phyloP scores from a whole-genome alignment of 2,329 filamentous ascomycete genomes.

The Xylariaceae sp. region DNA sequence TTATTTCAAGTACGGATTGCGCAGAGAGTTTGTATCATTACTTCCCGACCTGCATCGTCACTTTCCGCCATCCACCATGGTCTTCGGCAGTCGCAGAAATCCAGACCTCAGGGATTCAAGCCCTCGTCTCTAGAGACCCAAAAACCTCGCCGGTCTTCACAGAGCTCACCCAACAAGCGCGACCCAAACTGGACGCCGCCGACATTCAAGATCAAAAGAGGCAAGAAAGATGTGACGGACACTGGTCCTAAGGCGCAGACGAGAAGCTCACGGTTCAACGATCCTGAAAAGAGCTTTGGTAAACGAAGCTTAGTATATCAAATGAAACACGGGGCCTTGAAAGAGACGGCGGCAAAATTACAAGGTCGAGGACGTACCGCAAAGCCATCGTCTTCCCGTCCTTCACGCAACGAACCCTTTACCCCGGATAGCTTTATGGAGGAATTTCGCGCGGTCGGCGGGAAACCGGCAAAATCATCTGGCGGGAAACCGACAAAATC shows the following conservation, averaged over 20 bases:
- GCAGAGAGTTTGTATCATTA: slow-evolving; percentile 13
- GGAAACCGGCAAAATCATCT: neutral
- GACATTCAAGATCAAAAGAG: slow-evolving; percentile 40
- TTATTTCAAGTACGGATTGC: slow-evolving; percentile 16
- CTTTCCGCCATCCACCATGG: slow-evolving; percentile 68
- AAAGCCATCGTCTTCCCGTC: neutral
- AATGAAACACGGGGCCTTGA: slow-evolving; percentile 44
- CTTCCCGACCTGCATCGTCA: slow-evolving; percentile 44
- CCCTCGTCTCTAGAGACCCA: slow-evolving; percentile 23
- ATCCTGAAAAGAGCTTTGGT: slow-evolving; percentile 47
- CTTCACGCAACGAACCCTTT: neutral
- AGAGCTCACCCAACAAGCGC: slow-evolving; percentile 16
- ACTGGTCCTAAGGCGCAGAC: slow-evolving; percentile 41
- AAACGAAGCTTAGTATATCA: slow-evolving; percentile 55
- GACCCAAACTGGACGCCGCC: slow-evolving; percentile 22
- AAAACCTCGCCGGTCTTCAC: slow-evolving; percentile 26
- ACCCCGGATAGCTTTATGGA: slow-evolving; percentile 2
- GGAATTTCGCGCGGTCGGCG: neutral
- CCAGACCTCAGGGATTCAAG: slow-evolving; percentile 32
- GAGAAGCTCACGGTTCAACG: slow-evolving; percentile 49
- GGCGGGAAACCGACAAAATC: neutral
- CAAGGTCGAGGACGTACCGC: neutral
- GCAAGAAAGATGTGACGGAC: slow-evolving; percentile 51
- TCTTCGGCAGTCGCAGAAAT: slow-evolving; percentile 45
- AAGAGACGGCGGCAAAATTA: slow-evolving; percentile 30